Percentiles rank a stretch among this genome's conserved stretches.
phyloP scores from a whole-genome alignment of 2,329 filamentous ascomycete species.

The Gnomoniopsis sp. region DNA sequence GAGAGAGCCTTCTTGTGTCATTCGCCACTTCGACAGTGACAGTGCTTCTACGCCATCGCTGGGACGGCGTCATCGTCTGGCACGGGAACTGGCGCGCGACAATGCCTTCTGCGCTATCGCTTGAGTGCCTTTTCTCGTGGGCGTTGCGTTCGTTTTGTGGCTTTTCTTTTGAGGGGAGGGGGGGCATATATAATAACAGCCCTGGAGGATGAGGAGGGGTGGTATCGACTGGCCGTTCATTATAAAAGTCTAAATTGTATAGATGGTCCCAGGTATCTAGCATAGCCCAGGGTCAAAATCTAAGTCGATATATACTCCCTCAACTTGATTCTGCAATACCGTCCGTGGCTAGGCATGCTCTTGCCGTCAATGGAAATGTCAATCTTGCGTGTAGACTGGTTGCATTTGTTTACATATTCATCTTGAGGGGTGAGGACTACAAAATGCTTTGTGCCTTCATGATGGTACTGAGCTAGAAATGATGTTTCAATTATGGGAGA shows the following conservation, averaged over 20 bases:
- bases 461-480: too few relatives aligned
- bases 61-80: conserved; percentile 46
- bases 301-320: not conserved
- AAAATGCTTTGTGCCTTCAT: too few relatives aligned
- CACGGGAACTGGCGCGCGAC: conserved; percentile 43
- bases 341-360: not conserved
- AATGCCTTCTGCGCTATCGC: conserved; percentile 55
- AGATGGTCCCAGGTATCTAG: not conserved
- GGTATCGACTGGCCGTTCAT: not conserved
- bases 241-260: not conserved
- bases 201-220: not conserved
- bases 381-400: too few relatives aligned
- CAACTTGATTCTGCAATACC: not conserved
- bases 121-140: conserved; percentile 16
- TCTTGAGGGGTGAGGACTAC: too few relatives aligned
- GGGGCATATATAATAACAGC: not conserved
- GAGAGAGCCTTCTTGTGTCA: conserved; percentile 7
- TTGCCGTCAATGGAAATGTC: too few relatives aligned
- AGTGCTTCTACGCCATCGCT: conserved; percentile 56
- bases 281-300: not conserved
- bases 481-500: too few relatives aligned
- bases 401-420: too few relatives aligned
- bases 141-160: conserved; percentile 14
- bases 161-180: not conserved
- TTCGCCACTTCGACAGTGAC: conserved; percentile 44